These are phyloP conservation scores for Fraxinus quadrangulata DNA, from an alignment of 257 asterid species.

Conservation along the genomic window DNA sequence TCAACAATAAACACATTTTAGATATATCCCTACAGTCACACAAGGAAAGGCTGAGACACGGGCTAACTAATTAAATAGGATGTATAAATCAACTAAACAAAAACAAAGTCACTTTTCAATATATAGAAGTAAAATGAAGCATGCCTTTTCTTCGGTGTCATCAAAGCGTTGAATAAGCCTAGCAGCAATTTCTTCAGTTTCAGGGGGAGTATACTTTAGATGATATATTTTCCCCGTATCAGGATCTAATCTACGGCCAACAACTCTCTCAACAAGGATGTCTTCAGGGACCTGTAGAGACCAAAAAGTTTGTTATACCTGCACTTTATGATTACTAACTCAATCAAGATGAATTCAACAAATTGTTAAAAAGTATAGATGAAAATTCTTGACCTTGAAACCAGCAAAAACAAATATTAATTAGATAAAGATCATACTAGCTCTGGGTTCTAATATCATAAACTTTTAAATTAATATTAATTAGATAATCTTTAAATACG, in stretches of 20 bases:
- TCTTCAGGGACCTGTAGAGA: constrained; percentile 78
- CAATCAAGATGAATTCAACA: constrained; percentile 1
- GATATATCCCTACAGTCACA: neutral
- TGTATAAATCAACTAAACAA: neutral
- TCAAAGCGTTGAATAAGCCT: constrained; percentile 95
- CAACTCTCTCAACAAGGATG: constrained; percentile 88
- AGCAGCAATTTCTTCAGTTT: constrained; percentile 78
- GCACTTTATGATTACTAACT: constrained; percentile 3
- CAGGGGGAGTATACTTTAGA: constrained; percentile 86
- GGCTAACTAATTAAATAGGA: constrained; percentile 23
- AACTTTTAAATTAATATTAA: constrained; percentile 23
- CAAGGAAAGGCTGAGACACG: neutral
- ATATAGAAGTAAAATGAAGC: constrained; percentile 6
- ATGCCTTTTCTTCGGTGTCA: constrained; percentile 95
- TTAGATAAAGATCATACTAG: constrained; percentile 30
- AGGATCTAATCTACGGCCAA: constrained; percentile 93
- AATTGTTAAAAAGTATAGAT: constrained; percentile 1
- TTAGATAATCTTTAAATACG: constrained; percentile 24
- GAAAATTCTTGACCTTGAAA: constrained; percentile 5
- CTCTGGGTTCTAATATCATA: constrained; percentile 27
- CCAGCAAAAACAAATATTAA: constrained; percentile 35
- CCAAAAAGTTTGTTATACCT: neutral
- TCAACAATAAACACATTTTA: neutral
- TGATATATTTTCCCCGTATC: constrained; percentile 90
- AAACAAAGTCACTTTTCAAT: neutral